Percentiles rank a stretch among this genome's conserved stretches.
These are phyloP conservation scores for Tulasnella sp. DNA, from an alignment of 768 basidiomycete genomes.

Conservation along the genomic window DNA sequence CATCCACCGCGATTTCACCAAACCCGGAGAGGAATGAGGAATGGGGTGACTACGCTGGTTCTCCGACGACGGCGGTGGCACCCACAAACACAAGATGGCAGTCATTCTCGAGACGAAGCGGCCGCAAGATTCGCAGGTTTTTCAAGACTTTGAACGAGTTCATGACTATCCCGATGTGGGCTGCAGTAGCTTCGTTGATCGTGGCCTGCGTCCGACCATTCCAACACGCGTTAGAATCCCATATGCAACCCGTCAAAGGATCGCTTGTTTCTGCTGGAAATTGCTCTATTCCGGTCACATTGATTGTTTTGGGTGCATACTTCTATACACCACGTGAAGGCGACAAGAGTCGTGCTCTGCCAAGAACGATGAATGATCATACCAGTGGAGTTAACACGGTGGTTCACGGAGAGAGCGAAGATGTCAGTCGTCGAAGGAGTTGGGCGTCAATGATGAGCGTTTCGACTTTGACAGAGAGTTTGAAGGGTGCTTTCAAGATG, in stretches of 20 bases:
- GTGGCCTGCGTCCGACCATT: constrained; percentile 67
- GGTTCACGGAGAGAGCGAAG: background rate
- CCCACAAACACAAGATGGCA: constrained; percentile 5
- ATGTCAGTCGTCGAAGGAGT: constrained; percentile 1
- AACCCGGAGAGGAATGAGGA: constrained; percentile 2
- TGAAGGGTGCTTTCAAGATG: constrained; percentile 34
- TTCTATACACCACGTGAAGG: constrained; percentile 34
- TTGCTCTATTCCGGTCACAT: constrained; percentile 76
- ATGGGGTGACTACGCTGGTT: background rate
- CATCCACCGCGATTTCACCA: background rate
- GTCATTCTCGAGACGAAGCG: constrained; percentile 17
- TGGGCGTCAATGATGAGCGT: constrained; percentile 15
- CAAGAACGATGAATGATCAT: constrained; percentile 23
- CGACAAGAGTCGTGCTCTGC: constrained; percentile 15
- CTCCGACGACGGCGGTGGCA: constrained; percentile 1
- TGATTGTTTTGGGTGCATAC: constrained; percentile 87
- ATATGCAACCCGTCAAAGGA: constrained; percentile 52
- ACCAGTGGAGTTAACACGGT: background rate
- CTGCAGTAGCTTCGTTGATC: constrained; percentile 56
- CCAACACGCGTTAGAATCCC: constrained; percentile 53
- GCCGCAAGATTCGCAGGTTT: constrained; percentile 23
- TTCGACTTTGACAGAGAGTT: constrained; percentile 27
- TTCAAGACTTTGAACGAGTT: constrained; percentile 44
- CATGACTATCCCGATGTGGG: constrained; percentile 84
- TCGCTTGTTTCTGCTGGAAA: constrained; percentile 55